Evolutionary conservation across 202 grass and related monocot species (phyloP), one percentile per base, ranked within the genome.

Genomic region (Cymbopogon flexuosus): DNA sequence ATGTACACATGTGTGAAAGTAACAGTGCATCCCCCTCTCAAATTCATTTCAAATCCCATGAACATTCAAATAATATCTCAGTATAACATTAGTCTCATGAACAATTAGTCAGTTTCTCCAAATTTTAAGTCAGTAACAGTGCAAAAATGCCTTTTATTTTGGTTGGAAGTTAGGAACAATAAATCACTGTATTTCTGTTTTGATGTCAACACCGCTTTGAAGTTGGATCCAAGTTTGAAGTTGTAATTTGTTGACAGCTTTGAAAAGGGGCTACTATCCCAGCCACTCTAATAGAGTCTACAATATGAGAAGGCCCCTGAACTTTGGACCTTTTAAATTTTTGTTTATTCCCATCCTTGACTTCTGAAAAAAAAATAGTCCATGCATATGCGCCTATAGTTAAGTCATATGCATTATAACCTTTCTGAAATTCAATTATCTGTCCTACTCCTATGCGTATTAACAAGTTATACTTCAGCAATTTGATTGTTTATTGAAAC

Each of bases 101-200:
- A 47, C 3, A 51, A 2, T 79, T 31, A 65, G 30, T 72, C 29
- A 72, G 11, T 83, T 72, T 43, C 45, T 78, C 45, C 62, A 72
- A 46, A 77, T 59, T 51, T 58, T 1, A 62, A 70, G 41, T 13
- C n/a, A 63, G 33, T 45, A 45, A 34, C 30, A 67, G 18, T 29
- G 35, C 27, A 56, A 72, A 29, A 10, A 78, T 65, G 34, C 13
- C 43, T 70, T 22, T 62, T 30, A 30, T 70, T 86, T 83, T 52
- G 51, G 24, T 62, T 81, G 57, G 56, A 81, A 64, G 30, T 63
- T 72, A 24, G 19, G 24, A 69, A 65, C 24, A 78, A 46, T 13
- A 73, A 35, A 72, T 43, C 56, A n/a, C 18, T 30, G 45, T 58
- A 31, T 27, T 72, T 73, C 12, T 78, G 23, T 23, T 83, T 21